phyloP scores from a whole-genome alignment of 768 basidiomycete species.

The Termitomyces sp. region DNA sequence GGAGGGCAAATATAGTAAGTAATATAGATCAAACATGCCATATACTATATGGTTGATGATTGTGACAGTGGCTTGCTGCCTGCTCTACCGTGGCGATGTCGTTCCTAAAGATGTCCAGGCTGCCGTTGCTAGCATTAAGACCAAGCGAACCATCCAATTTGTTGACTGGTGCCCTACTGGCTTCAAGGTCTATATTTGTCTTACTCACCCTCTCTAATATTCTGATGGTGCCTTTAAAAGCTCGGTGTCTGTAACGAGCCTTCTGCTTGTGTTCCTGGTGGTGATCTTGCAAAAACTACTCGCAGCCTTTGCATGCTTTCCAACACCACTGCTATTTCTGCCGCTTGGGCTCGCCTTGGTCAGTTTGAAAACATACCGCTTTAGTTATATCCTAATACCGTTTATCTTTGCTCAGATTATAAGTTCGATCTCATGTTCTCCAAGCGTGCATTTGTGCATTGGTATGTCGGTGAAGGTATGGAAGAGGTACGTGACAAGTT shows the following conservation, averaged over 20 bases:
- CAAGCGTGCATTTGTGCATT: conserved; percentile 87
- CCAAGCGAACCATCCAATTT: conserved; percentile 96
- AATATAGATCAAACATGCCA: neutral
- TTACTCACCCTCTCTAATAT: neutral
- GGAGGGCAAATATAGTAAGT: conserved; percentile 96
- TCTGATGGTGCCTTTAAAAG: conserved; percentile 28
- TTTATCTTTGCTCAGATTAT: conserved; percentile 53
- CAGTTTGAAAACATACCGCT: conserved; percentile 10
- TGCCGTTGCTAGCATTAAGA: conserved; percentile 92
- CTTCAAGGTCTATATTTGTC: conserved; percentile 59
- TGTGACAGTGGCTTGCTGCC: conserved; percentile 75
- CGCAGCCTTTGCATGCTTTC: conserved; percentile 98
- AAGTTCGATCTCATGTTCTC: conserved; percentile 99
- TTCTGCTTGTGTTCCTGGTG: conserved; percentile 85
- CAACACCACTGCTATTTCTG: conserved; percentile 90
- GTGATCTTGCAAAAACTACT: conserved; percentile 90
- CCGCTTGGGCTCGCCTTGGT: conserved; percentile 89
- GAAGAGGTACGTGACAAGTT: conserved; percentile 58
- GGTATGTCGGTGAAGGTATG: conserved; percentile 99
- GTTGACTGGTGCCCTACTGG: conserved; percentile 99
- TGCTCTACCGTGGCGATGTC: conserved; percentile 94
- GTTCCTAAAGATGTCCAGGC: conserved; percentile 94
- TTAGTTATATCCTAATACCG: conserved; percentile 8
- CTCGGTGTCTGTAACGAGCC: conserved; percentile 98
- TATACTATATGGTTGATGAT: conserved; percentile 11